Evolutionary conservation across 495 filamentous ascomycete genomes (phyloP), one percentile per base, ranked within the genome.

Genomic region (Penicillium cinerascens): DNA sequence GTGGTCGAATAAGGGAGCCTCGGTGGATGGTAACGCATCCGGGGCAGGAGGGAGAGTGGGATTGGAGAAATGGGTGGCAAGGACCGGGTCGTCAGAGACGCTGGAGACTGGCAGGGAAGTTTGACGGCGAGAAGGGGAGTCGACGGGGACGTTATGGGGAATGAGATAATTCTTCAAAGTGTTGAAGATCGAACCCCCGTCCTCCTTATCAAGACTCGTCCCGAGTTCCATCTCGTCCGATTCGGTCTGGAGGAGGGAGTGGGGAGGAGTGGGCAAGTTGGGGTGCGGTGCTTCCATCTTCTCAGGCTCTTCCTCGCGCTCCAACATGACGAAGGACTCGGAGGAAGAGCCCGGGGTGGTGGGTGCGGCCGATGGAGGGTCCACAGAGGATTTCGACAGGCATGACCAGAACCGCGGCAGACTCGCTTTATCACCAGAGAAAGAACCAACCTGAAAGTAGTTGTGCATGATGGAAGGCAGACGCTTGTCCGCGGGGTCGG

Each of bases 371-470:
- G 58, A 56, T 47, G 47, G 56, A 50, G 55, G 40, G 39, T 51
- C 33, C 44, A 36, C 51, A 49, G 56, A 56, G 43, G 63, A 21
- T 49, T 59, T 66, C 42, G 61, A 64, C 27, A 64, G 52, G 18
- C 61, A 66, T 17, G 63, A 66, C 64, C 68, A 71, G 58, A 75
- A 68, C 65, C 73, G 78, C 66, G 75, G 78, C 74, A 74, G 73
- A 78, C 55, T 69, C 61, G 71, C 68, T 71, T 65, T 72, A 69
- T 71, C 72, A 74, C 71, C 75, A 74, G 71, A 79, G 62, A 67
- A 76, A 74, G 70, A 79, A 96, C 91, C 82, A 92, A 97, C 92
- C 91, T 97, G 92, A 75, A 87, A 87, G 81, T 93, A 95, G 79
- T 89, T 95, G 78, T 85, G 91, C 79, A 90, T 84, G 70, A 96